These are phyloP conservation scores for Puya raimondii DNA, from an alignment of 176 grass and related monocot species.

Conservation along the genomic window DNA sequence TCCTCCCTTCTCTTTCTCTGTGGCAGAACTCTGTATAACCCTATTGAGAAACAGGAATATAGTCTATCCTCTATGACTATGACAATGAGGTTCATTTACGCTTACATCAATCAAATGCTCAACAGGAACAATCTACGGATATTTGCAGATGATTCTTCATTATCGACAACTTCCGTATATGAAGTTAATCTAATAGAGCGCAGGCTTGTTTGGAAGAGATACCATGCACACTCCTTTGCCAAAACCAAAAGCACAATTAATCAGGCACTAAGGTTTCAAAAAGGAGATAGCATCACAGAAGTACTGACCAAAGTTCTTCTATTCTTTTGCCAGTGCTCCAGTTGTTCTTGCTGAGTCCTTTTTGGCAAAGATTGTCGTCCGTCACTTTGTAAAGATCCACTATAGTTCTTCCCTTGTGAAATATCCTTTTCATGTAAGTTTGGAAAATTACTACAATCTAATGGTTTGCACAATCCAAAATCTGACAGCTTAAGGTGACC, in stretches of 20 bases:
- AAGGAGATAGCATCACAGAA: neutral
- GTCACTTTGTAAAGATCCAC: conserved; percentile 26
- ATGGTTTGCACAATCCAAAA: conserved; percentile 91
- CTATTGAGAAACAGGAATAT: no score
- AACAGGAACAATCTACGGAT: no score
- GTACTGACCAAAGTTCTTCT: conserved; percentile 88
- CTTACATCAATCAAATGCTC: no score
- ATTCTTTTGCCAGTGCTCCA: conserved; percentile 97
- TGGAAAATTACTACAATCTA: conserved; percentile 82
- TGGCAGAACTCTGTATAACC: neutral
- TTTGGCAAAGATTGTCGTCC: conserved; percentile 45
- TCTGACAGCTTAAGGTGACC: conserved; percentile 95
- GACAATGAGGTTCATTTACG: no score
- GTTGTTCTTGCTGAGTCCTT: conserved; percentile 79
- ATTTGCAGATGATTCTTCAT: no score
- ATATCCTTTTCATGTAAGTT: conserved; percentile 90
- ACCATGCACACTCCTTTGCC: neutral
- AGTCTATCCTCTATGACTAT: no score
- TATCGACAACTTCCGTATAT: no score
- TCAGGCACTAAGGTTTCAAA: neutral
- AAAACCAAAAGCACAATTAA: neutral
- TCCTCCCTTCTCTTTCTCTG: no score
- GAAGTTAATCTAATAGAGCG: no score
- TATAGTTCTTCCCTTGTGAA: conserved; percentile 32
- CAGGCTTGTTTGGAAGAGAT: no score